phyloP scores from a whole-genome alignment of 495 filamentous ascomycete species.

The Apiosordaria backusii region DNA sequence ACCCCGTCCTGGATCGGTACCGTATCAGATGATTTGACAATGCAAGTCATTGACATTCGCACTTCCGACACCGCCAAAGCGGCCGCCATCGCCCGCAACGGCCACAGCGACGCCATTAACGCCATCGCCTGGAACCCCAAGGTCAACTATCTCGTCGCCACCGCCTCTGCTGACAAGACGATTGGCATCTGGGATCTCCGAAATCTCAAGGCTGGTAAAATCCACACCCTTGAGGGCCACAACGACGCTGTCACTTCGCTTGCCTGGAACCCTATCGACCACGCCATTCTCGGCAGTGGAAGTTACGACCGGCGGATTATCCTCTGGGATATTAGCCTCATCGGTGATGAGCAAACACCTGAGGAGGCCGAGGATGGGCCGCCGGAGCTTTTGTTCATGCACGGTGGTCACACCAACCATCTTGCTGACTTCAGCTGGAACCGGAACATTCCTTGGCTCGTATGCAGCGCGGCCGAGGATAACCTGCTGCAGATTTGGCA shows the following conservation, averaged over 20 bases:
- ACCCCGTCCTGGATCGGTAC: slow-evolving; percentile 79
- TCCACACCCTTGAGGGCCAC: slow-evolving; percentile 84
- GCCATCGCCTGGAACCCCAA: slow-evolving; percentile 89
- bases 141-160: slow-evolving; percentile 80
- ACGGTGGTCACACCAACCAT: slow-evolving; percentile 95
- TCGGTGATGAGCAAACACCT: slow-evolving; percentile 89
- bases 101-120: slow-evolving; percentile 90
- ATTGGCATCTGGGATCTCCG: slow-evolving; percentile 95
- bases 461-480: slow-evolving; percentile 92
- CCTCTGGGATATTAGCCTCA: slow-evolving; percentile 90
- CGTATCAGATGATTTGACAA: slow-evolving; percentile 90
- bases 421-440: slow-evolving; percentile 98
- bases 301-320: slow-evolving; percentile 90
- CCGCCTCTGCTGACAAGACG: slow-evolving; percentile 89
- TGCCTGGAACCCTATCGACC: slow-evolving; percentile 88
- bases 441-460: slow-evolving; percentile 88
- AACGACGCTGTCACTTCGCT: slow-evolving; percentile 84
- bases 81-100: slow-evolving; percentile 60
- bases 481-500: slow-evolving; percentile 97
- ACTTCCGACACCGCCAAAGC: slow-evolving; percentile 57
- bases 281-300: slow-evolving; percentile 80
- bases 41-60: slow-evolving; percentile 87
- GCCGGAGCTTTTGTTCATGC: slow-evolving; percentile 98
- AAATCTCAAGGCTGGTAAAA: slow-evolving; percentile 70
- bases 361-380: slow-evolving; percentile 97